Conservation (phyloP, 257 asterid genomes). For the Rubia yunnanensis region DNA sequence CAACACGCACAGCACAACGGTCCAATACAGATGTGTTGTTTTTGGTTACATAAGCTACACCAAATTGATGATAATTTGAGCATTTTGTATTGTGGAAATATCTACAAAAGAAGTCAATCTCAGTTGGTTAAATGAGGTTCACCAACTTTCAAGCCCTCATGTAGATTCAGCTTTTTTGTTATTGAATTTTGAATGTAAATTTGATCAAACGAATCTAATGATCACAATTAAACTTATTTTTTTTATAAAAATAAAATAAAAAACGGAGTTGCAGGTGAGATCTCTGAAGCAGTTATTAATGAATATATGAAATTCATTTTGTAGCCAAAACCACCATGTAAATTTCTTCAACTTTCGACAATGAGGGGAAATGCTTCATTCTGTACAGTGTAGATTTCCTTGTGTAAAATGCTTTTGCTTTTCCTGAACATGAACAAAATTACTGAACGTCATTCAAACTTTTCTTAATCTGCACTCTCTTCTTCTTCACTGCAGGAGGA, state of each 20-base stretch:
- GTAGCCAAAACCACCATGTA: background rate
- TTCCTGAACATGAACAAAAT: slow-evolving; percentile 54
- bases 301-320: too few species aligned
- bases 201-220: too few species aligned
- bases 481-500: slow-evolving; percentile 48
- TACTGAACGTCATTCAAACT: slow-evolving; percentile 22
- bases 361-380: slow-evolving; percentile 7
- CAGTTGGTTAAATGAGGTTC: background rate
- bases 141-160: too few species aligned
- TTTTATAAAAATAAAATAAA: too few species aligned
- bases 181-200: too few species aligned
- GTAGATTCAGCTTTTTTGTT: too few species aligned
- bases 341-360: background rate
- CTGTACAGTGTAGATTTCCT: slow-evolving; percentile 24
- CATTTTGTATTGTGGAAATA: too few species aligned
- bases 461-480: slow-evolving; percentile 24
- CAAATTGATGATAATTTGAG: background rate
- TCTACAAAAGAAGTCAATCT: background rate
- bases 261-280: too few species aligned
- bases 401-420: slow-evolving; percentile 50
- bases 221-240: too few species aligned
- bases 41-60: background rate
- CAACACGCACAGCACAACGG: background rate
- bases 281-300: too few species aligned
- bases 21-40: background rate